Conservation (phyloP, 768 basidiomycete species). For the Serendipita sp. region DNA sequence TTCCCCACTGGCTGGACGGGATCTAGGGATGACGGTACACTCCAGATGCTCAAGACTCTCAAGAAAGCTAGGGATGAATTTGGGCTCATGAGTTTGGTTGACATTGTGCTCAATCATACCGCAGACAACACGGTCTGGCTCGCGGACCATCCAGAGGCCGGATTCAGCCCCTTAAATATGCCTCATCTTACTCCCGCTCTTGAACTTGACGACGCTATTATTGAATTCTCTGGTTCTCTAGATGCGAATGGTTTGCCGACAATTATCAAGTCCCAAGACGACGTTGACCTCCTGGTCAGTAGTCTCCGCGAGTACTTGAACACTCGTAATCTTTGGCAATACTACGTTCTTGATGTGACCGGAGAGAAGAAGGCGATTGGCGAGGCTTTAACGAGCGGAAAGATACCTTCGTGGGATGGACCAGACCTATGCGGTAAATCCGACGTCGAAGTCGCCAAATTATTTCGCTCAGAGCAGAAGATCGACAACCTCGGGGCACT, state of each 20-base stretch:
- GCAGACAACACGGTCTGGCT: constrained; percentile 90
- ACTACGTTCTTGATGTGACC: constrained; percentile 69
- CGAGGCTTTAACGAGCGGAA: constrained; percentile 31
- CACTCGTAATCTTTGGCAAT: constrained; percentile 73
- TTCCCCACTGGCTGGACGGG: constrained; percentile 28
- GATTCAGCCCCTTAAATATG: constrained; percentile 77
- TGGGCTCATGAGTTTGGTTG: constrained; percentile 77
- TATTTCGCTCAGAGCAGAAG: constrained; percentile 35
- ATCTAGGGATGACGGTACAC: constrained; percentile 34
- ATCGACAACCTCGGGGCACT: constrained; percentile 44
- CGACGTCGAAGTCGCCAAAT: constrained; percentile 46
- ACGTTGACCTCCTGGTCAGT: constrained; percentile 47
- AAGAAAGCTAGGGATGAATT: constrained; percentile 64
- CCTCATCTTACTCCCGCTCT: constrained; percentile 87
- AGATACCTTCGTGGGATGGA: constrained; percentile 43
- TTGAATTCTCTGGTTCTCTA: constrained; percentile 61
- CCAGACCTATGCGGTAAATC: constrained; percentile 40
- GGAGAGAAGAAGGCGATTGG: constrained; percentile 44
- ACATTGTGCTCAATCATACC: constrained; percentile 95
- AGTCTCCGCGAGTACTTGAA: constrained; percentile 48
- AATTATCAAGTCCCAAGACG: constrained; percentile 39
- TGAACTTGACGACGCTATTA: constrained; percentile 75
- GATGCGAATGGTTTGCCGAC: constrained; percentile 55
- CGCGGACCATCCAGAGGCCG: constrained; percentile 86
- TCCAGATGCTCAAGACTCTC: constrained; percentile 46